These are phyloP conservation scores for Trifolium fragiferum DNA, from an alignment of 306 rosid species.

Conservation along the genomic window DNA sequence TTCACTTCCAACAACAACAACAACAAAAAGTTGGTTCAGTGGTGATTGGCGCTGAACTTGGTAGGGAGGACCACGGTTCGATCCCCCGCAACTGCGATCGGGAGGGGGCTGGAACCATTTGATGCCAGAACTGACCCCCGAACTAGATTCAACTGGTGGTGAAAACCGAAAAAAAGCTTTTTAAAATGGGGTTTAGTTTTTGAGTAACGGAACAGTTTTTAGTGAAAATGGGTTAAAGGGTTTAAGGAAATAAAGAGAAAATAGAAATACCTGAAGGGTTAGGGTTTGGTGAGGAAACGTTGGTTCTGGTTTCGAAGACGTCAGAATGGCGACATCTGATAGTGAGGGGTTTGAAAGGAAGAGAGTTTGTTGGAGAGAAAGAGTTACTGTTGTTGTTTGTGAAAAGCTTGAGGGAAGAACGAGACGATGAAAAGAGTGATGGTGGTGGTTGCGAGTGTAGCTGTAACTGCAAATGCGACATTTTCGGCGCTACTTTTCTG, in stretches of 20 bases:
- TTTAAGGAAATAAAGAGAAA: not conserved
- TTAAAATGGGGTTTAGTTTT: not conserved
- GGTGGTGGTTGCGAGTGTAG: conserved; percentile 44
- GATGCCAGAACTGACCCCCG: too few species aligned
- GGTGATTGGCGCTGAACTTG: too few species aligned
- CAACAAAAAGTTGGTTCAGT: not conserved
- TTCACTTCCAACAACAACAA: not conserved
- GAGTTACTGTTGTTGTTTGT: conserved; percentile 33
- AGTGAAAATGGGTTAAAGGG: not conserved
- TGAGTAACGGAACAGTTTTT: conserved; percentile 21
- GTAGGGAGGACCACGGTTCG: too few species aligned
- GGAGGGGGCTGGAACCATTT: too few species aligned
- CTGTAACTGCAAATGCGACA: conserved; percentile 48
- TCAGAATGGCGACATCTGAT: conserved; percentile 71
- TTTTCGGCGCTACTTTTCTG: conserved; percentile 12
- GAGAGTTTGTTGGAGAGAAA: conserved; percentile 29
- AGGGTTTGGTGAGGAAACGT: conserved; percentile 25
- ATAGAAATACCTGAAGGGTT: conserved; percentile 50
- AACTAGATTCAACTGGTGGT: too few species aligned
- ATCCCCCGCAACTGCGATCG: too few species aligned
- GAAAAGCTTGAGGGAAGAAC: conserved; percentile 41
- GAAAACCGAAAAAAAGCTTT: not conserved
- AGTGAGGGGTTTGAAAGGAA: conserved; percentile 42
- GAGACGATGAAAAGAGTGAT: conserved; percentile 28
- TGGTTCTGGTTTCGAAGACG: conserved; percentile 50